Evolutionary conservation across 2,329 filamentous ascomycete species (phyloP).

Genomic region (Talaromyces sp.): DNA sequence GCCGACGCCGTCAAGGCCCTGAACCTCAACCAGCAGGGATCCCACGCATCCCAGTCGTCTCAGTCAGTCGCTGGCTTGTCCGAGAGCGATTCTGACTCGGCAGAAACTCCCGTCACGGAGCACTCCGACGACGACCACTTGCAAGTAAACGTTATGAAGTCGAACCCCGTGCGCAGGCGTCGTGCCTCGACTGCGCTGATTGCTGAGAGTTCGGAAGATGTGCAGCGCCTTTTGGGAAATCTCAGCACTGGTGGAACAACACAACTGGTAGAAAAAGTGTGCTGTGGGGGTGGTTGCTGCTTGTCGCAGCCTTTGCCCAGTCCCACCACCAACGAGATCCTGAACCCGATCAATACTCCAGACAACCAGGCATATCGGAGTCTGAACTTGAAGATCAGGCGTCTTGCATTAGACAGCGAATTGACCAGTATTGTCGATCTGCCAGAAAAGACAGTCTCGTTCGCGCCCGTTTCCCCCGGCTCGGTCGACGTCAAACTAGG

Average conservation of each 20-base stretch:
- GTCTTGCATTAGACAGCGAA: conserved; percentile 63
- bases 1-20: conserved; percentile 29
- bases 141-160: conserved; percentile 13
- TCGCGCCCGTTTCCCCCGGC: conserved; percentile 42
- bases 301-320: conserved; percentile 51
- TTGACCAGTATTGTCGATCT: conserved; percentile 67
- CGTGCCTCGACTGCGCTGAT: conserved; percentile 47
- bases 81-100: conserved; percentile 31
- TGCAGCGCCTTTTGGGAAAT: conserved; percentile 53
- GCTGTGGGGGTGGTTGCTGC: conserved; percentile 62
- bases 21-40: conserved; percentile 21
- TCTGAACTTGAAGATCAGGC: conserved; percentile 68
- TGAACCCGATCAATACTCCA: conserved; percentile 47
- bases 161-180: conserved; percentile 23
- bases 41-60: conserved; percentile 26
- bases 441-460: conserved; percentile 68
- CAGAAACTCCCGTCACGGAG: conserved; percentile 38
- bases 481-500: conserved; percentile 27
- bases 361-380: conserved; percentile 81
- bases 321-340: conserved; percentile 12
- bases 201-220: conserved; percentile 55
- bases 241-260: conserved; percentile 43
- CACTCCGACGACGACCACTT: conserved; percentile 29
- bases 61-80: conserved; percentile 23
- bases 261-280: conserved; percentile 57